A percentile compares a stretch with the other conserved stretches of the same genome.
Evolutionary conservation across 2,329 filamentous ascomycete genomes (phyloP).

Genomic region (Dactylellina haptotyla): DNA sequence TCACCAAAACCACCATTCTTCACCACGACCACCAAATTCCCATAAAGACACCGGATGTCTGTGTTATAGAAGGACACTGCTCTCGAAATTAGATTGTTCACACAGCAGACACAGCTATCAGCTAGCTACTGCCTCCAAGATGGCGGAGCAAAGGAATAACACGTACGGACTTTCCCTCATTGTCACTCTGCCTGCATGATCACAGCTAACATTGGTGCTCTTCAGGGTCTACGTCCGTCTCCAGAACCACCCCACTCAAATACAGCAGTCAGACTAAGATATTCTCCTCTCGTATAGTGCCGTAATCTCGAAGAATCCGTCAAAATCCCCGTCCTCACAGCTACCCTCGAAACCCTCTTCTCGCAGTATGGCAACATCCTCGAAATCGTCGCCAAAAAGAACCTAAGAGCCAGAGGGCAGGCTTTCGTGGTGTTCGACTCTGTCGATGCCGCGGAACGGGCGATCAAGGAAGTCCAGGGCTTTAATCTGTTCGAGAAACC

Average conservation of each 20-base stretch:
- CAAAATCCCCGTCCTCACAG: slow-evolving; percentile 79
- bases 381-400: slow-evolving; percentile 87
- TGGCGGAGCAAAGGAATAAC: slow-evolving; percentile 45
- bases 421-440: slow-evolving; percentile 92
- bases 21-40: neutral
- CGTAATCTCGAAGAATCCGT: slow-evolving; percentile 93
- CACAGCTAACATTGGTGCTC: slow-evolving; percentile 30
- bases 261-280: slow-evolving; percentile 56
- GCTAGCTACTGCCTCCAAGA: slow-evolving; percentile 3
- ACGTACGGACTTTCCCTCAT: slow-evolving; percentile 26
- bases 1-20: slow-evolving; percentile 4
- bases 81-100: no score
- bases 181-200: neutral
- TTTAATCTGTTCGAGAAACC: slow-evolving; percentile 93
- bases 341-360: slow-evolving; percentile 80
- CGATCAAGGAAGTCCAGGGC: slow-evolving; percentile 88
- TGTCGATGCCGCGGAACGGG: slow-evolving; percentile 78
- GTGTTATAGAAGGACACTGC: no score
- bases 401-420: slow-evolving; percentile 91
- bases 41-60: slow-evolving; percentile 26
- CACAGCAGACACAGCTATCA: neutral
- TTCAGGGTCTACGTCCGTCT: slow-evolving; percentile 55
- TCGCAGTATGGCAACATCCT: slow-evolving; percentile 86
- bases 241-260: neutral
- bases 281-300: slow-evolving; percentile 60